phyloP scores from a whole-genome alignment of 495 filamentous ascomycete genomes.

The Lasiosphaeria ovina region DNA sequence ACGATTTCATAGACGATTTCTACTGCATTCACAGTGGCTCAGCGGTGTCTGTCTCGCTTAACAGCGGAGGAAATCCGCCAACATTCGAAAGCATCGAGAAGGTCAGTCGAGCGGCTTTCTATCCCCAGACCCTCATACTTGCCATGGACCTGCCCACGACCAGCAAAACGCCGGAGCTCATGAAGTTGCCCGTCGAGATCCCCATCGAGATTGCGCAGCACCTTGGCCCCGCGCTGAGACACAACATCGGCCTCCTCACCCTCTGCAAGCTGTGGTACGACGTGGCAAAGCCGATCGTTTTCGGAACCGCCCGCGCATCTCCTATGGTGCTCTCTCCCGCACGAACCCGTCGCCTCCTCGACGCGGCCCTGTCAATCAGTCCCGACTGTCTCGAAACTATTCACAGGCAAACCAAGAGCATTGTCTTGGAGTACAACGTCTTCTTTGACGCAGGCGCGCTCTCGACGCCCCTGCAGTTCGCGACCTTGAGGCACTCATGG shows the following conservation, averaged over 20 bases:
- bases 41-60: not conserved
- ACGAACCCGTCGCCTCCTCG: not conserved
- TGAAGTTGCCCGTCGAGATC: not conserved
- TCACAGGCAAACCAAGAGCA: not conserved
- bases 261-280: not conserved
- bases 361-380: not conserved
- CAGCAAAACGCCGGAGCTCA: not conserved
- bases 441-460: not conserved
- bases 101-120: no score
- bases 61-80: slow-evolving; percentile 5
- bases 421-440: not conserved
- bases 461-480: not conserved
- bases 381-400: not conserved
- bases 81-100: slow-evolving; percentile 3
- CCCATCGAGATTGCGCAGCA: not conserved
- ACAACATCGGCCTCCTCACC: not conserved
- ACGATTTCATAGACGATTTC: not conserved
- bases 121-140: no score
- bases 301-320: not conserved
- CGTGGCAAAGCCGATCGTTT: not conserved
- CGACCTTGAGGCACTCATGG: not conserved
- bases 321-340: not conserved
- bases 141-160: no score
- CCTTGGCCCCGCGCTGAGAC: not conserved
- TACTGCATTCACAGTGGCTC: not conserved